These are phyloP conservation scores for Wilhelminamyces savonicus DNA, from an alignment of 805 yeast species.

Conservation along the genomic window DNA sequence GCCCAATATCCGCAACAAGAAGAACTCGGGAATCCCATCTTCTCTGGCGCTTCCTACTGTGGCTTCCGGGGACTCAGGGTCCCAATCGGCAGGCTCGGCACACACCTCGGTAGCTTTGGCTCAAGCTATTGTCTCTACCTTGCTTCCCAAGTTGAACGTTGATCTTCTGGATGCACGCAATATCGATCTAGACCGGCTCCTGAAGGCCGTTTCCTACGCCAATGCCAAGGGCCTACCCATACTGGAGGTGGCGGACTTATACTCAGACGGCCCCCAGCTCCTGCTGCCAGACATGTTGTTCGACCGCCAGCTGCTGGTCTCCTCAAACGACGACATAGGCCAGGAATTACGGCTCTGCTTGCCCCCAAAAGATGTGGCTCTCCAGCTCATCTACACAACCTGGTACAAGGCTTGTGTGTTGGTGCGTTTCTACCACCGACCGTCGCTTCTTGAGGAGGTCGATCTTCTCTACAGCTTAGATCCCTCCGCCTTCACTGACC, in stretches of 20 bases:
- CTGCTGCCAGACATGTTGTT: slow-evolving; percentile 4
- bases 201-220: slow-evolving; percentile 15
- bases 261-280: slow-evolving; percentile 16
- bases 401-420: slow-evolving; percentile 86
- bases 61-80: slow-evolving; percentile 9
- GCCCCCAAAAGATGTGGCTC: slow-evolving; percentile 70
- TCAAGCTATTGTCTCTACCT: slow-evolving; percentile 27
- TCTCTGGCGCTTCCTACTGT: slow-evolving; percentile 10
- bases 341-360: slow-evolving; percentile 59
- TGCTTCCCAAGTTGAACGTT: slow-evolving; percentile 29
- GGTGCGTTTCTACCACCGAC: slow-evolving; percentile 81
- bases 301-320: slow-evolving; percentile 9
- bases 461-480: slow-evolving; percentile 73
- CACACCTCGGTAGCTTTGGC: slow-evolving; percentile 18
- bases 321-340: slow-evolving; percentile 19
- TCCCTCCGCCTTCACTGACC: slow-evolving; percentile 63
- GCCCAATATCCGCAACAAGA: slow-evolving; percentile 55
- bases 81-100: slow-evolving; percentile 6
- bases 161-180: slow-evolving; percentile 27
- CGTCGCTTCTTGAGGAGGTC: slow-evolving; percentile 67
- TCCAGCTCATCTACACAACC: slow-evolving; percentile 63
- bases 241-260: slow-evolving; percentile 22
- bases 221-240: slow-evolving; percentile 11
- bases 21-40: slow-evolving; percentile 23
- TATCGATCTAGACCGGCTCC: slow-evolving; percentile 31